Conservation (phyloP, 148 eudicot genomes). For the Chenopodium berlandieri region DNA sequence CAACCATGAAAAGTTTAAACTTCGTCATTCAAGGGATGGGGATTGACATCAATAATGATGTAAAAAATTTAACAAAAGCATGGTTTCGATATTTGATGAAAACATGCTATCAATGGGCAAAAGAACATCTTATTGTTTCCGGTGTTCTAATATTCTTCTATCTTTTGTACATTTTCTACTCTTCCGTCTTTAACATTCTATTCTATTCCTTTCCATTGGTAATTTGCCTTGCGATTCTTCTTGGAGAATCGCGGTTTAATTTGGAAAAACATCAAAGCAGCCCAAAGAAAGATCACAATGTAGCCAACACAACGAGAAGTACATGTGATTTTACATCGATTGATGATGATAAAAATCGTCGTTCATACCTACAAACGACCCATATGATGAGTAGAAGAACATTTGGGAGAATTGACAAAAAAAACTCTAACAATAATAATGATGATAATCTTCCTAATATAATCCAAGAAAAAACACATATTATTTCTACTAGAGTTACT, state of each 20-base stretch:
- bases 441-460: not conserved
- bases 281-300: not conserved
- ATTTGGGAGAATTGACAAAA: constrained; percentile 23
- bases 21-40: constrained; percentile 39
- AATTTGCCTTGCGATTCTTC: constrained; percentile 35
- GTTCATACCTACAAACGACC: constrained; percentile 11
- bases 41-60: constrained; percentile 48
- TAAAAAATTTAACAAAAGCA: constrained; percentile 40
- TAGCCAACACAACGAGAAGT: not conserved
- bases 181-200: constrained; percentile 45
- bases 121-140: constrained; percentile 47
- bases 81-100: constrained; percentile 32
- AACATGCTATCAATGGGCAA: constrained; percentile 36
- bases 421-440: not conserved
- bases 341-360: constrained; percentile 14
- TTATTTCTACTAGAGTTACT: not conserved
- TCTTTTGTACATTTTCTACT: constrained; percentile 50
- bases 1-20: constrained; percentile 2
- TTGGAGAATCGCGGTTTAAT: constrained; percentile 25
- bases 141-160: constrained; percentile 37
- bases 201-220: constrained; percentile 48
- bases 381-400: constrained; percentile 36
- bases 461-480: constrained; percentile 6
- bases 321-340: not conserved
- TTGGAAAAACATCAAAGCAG: constrained; percentile 1